Evolutionary conservation across 768 basidiomycete species (phyloP).

Genomic region (Trametes villosa): DNA sequence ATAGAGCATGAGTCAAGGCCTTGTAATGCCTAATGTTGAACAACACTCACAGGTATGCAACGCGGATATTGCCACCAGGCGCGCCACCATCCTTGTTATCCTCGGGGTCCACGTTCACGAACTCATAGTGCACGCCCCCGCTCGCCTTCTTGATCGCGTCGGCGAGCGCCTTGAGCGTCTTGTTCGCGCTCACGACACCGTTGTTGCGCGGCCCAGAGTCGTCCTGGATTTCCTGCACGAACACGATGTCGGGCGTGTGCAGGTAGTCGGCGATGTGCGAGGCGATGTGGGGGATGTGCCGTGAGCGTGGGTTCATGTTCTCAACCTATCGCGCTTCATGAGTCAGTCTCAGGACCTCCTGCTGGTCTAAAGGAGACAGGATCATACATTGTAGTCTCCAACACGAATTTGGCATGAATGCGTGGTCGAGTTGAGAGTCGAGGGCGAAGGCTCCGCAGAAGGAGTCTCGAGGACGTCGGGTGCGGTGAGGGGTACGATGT

Average conservation of each 20-base stretch:
- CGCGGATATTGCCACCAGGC: conserved; percentile 67
- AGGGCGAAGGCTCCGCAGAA: conserved; percentile 39
- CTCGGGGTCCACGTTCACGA: conserved; percentile 54
- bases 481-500: conserved; percentile 60
- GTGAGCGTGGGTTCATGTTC: conserved; percentile 55
- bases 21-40: background rate
- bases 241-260: conserved; percentile 58
- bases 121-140: conserved; percentile 49
- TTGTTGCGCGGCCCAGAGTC: conserved; percentile 56
- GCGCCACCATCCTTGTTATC: conserved; percentile 61
- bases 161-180: conserved; percentile 54
- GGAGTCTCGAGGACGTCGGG: conserved; percentile 50
- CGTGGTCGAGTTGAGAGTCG: conserved; percentile 40
- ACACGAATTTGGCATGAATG: conserved; percentile 53
- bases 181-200: conserved; percentile 56
- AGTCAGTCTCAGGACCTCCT: background rate
- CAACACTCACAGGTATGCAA: conserved; percentile 53
- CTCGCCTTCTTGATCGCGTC: conserved; percentile 48
- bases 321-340: conserved; percentile 45
- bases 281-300: conserved; percentile 53
- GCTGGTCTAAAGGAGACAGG: no score
- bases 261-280: conserved; percentile 55
- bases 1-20: conserved; percentile 15
- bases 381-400: conserved; percentile 62
- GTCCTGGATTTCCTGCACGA: conserved; percentile 69